Evolutionary conservation across 768 basidiomycete species (phyloP).

Genomic region (Galerina marginata): DNA sequence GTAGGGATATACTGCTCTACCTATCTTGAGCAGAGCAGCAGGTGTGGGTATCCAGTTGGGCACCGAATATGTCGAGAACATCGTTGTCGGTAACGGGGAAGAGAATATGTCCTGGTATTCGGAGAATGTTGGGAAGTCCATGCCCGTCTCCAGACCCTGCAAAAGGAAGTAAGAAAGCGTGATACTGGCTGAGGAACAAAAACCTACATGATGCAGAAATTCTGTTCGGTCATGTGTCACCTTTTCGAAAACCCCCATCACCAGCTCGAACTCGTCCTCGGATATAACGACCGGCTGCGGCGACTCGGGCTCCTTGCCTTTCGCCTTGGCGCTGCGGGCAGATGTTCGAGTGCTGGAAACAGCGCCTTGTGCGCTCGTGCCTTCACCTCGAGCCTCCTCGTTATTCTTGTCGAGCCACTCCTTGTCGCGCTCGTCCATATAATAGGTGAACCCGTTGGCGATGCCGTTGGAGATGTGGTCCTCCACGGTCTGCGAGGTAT

Average conservation of each 20-base stretch:
- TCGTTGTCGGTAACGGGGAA: constrained; percentile 56
- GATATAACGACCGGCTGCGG: constrained; percentile 68
- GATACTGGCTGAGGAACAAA: background rate
- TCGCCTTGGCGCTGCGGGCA: constrained; percentile 74
- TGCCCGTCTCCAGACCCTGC: constrained; percentile 70
- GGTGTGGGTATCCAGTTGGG: constrained; percentile 76
- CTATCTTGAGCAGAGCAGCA: constrained; percentile 65
- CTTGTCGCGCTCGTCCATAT: constrained; percentile 95
- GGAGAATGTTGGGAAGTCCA: constrained; percentile 72
- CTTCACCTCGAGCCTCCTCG: constrained; percentile 83
- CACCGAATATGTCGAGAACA: constrained; percentile 70
- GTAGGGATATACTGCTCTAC: constrained; percentile 80
- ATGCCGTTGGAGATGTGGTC: constrained; percentile 68
- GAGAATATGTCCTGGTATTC: constrained; percentile 77
- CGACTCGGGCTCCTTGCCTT: constrained; percentile 83
- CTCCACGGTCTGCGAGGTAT: constrained; percentile 86
- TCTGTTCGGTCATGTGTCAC: constrained; percentile 89
- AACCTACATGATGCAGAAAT: constrained; percentile 85
- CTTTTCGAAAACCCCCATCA: constrained; percentile 95
- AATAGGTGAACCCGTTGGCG: constrained; percentile 82
- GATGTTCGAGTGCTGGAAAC: constrained; percentile 64
- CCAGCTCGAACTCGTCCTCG: constrained; percentile 93
- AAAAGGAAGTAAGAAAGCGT: constrained; percentile 4
- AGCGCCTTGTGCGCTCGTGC: constrained; percentile 78
- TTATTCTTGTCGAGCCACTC: constrained; percentile 96